Evolutionary conservation across 768 basidiomycete genomes (phyloP).

Genomic region (Leccinellum albellum): DNA sequence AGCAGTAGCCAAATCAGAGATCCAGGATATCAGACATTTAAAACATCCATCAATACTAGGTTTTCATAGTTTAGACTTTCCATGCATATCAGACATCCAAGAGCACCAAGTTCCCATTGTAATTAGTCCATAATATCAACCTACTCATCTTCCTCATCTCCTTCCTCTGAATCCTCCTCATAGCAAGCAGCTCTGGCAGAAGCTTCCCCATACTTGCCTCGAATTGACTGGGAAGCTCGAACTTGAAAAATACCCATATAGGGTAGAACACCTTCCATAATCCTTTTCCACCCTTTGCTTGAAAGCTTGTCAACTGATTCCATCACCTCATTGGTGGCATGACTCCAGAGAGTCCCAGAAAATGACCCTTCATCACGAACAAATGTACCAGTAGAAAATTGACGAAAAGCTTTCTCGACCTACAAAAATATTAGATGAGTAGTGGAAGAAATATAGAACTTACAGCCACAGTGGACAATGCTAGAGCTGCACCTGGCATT

Average conservation of each 20-base stretch:
- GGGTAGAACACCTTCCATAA: background rate
- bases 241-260: background rate
- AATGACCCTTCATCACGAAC: background rate
- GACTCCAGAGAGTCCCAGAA: background rate
- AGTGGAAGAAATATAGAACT: background rate
- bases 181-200: background rate
- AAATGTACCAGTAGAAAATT: no score
- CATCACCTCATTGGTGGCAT: background rate
- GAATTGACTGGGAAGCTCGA: background rate
- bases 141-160: no score
- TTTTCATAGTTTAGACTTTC: no score
- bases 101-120: no score
- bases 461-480: background rate
- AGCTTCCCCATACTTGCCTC: background rate
- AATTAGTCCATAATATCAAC: no score
- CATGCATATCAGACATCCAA: background rate
- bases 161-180: background rate
- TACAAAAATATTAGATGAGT: no score
- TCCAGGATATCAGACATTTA: no score
- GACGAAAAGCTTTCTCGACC: no score
- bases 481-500: background rate
- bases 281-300: background rate
- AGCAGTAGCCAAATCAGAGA: background rate
- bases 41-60: no score
- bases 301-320: background rate